Base-by-base conservation (phyloP, 176 grass and related monocot genomes). In the Dactylis glomerata region DNA sequence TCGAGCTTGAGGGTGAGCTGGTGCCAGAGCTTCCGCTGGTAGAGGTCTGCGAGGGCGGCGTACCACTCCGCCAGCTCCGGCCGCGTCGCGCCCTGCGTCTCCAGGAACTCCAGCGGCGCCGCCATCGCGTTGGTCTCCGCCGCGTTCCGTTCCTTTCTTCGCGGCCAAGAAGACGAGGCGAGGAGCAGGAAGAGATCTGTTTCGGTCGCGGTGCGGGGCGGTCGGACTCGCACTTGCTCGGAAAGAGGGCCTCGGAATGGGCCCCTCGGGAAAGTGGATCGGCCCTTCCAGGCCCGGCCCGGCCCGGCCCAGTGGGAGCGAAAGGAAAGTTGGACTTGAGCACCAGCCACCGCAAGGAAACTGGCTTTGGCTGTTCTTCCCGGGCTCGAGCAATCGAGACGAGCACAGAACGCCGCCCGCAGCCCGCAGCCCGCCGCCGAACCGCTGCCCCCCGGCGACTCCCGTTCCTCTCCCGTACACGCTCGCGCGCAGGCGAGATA, bases 1-100 rank as follows among this genome's bases (percentile, higher is more conserved):
- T 97, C 91, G 42, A 93, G 91, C 87, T 97, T 97, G 84, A 97
- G 87, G 52, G 94, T 93, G 38, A 97, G 91, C 76, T 97, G 94
- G 87, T 92, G 91, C 94, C 91, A 97, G 11, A 97, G 82, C 85
- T 97, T 97, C 75, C 84, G 55, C 87, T 90, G 86, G 82, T 97
- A 97, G 58, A 97, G 82, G 69, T 97, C 94, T 10, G 84, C 84
- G 36, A 97, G 85, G 32, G 94, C 30, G 34, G 70, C 82, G 55
- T 93, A 93, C 91, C 94, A 97, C 24, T 97, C 94, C 11, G 84
- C 89, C 31, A 97, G 88, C 84, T 97, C 91, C 32, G 91, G 91
- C 32, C 82, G 89, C 31, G 89, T 88, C 44, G 77, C 73, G 50
- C 82, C 64, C 84, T 97, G 91, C 78, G 94, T 87, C 81, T 93